Base-by-base conservation (phyloP, 768 basidiomycete genomes). In the Termitomyces sp. region DNA sequence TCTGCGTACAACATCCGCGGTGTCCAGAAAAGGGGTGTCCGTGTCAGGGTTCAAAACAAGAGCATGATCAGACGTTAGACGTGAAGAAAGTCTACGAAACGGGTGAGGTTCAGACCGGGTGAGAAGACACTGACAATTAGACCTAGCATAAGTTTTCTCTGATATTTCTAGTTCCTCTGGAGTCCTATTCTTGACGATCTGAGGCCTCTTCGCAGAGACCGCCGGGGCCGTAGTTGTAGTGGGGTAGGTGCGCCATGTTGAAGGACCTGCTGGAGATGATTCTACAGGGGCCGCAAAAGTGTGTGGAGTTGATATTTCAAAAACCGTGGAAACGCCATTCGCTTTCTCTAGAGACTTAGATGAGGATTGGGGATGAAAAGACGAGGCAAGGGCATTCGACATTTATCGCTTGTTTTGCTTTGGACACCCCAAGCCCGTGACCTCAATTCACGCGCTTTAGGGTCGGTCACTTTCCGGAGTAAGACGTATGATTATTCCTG, bases 11-110 rank as follows among this genome's bases (percentile, higher is more conserved):
- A 76, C 85, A 64, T 93, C 91, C 5, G 70, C 63, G 9, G 74
- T 68, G 61, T 89, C 83, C 13, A 62, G 57, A 60, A 93, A 93
- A 2, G 89, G 85, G 0, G 82, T 76, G 47, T 91, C 87, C 35
- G 80, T 75, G 60, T 91, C 86, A 36, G 89, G 88, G 49, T 82
- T 76, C 47, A 83, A 61, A 15, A 80, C 81, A 15, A 76, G 70
- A 38, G 74, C 71, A 51, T 91, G 89, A 67, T 93, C 90, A 33
- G 76, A 70, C 1, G 77, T 77, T 47, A 91, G 72, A 59, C 77
- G 77, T 22, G 78, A 65, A 54, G 77, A 72, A 58, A 89, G 73
- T 59, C 86, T 88, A 49, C 58, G 29, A 31, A n/a, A 56, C 32
- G 23, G 46, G 27, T 42, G 46, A 33, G 47, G 36, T 35, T 18